Evolutionary conservation across 768 basidiomycete genomes (phyloP), one percentile per base, ranked within the genome.

Genomic region (Agaricus bisporus): DNA sequence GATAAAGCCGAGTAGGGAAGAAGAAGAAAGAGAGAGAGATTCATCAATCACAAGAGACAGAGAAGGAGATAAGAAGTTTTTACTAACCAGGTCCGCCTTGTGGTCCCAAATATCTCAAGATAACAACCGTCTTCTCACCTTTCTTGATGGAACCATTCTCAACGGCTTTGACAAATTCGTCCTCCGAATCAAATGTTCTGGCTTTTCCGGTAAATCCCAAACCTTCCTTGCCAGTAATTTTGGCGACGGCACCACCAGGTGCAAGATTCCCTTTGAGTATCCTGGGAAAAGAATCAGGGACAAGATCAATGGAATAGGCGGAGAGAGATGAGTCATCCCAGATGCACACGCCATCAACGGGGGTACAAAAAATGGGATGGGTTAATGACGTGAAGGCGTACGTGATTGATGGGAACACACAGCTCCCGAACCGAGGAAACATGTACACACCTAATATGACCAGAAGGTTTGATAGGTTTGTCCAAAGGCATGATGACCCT

Each of bases 221-320:
- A 0, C 95, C 94, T 68, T 98, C 94, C 68, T 98, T 98, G 47
- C 94, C 94, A 7, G 94, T 97, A 59, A 97, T 92, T 72, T 98
- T 98, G 35, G 91, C 88, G 25, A 98, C 92, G n/a, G 93, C 91
- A 42, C 95, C 94, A 22, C 91, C 91, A 12, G 94, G 93, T 1
- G 94, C 94, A 25, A 98, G 80, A 68, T 95, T 94, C 42, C 94
- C 94, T 59, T 82, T 86, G 55, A 98, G 75, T 60, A 98, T 94
- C 56, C 92, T 94, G 49, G 14, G 46, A 44, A 29, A 8, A 43
- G 25, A 37, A 22, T 28, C 18, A 17, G 28, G 26, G 47, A 36
- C 15, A 41, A 41, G 22, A 50, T 18, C 25, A 42, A 46, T 28
- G 41, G n/a, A n/a, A 22, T 29, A 35, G 20, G 45, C 46, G 10